Conservation (phyloP, 2,329 filamentous ascomycete species). For the Trichophyton mentagrophytes region DNA sequence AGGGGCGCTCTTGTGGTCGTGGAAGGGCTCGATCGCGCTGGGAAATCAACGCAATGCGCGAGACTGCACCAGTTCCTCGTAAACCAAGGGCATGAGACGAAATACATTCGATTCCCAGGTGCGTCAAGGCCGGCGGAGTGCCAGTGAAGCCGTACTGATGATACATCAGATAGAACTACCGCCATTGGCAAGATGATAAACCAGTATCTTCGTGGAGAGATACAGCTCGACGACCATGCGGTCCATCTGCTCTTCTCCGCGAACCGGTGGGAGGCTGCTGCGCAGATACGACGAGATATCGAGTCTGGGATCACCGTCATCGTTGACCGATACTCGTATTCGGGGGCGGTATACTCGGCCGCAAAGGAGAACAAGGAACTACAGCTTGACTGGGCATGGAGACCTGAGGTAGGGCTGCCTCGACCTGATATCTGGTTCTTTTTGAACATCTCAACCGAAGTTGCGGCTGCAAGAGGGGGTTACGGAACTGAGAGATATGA, state of each 20-base stretch:
- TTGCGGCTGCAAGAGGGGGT: constrained; percentile 64
- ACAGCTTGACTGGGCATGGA: constrained; percentile 64
- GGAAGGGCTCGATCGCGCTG: constrained; percentile 79
- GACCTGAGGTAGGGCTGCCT: constrained; percentile 74
- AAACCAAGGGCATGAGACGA: constrained; percentile 39
- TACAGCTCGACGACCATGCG: constrained; percentile 69
- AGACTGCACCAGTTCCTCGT: constrained; percentile 46
- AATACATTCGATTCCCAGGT: constrained; percentile 56
- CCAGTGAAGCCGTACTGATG: constrained; percentile 7
- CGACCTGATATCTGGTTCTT: constrained; percentile 80
- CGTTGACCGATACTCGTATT: constrained; percentile 90
- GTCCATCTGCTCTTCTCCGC: constrained; percentile 85
- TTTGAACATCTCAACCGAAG: constrained; percentile 62
- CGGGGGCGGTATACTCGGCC: constrained; percentile 81
- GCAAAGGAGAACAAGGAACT: constrained; percentile 67
- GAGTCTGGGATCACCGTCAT: constrained; percentile 60
- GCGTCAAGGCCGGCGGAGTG: constrained; percentile 5
- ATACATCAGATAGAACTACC: constrained; percentile 57
- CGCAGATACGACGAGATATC: constrained; percentile 38
- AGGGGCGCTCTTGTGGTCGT: constrained; percentile 65
- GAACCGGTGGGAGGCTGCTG: constrained; percentile 67
- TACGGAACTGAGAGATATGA: constrained; percentile 88
- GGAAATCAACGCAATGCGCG: constrained; percentile 83
- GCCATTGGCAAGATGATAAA: constrained; percentile 81
- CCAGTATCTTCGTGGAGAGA: constrained; percentile 59